A percentile compares a stretch with the other conserved stretches of the same genome.
phyloP scores from a whole-genome alignment of 176 grass and related monocot genomes.

The Hyparrhenia diplandra region DNA sequence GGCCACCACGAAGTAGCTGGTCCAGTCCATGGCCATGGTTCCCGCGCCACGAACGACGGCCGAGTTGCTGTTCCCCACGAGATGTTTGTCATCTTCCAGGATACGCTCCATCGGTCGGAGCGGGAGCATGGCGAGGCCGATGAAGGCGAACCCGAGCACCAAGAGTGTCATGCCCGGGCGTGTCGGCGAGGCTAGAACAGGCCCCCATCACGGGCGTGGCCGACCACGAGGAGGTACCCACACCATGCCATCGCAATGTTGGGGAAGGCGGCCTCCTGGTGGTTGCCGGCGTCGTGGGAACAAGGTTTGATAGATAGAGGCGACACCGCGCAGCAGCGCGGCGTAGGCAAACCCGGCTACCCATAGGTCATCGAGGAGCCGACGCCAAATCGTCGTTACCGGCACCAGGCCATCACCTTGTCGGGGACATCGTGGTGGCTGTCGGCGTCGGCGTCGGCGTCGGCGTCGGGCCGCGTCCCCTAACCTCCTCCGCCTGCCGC shows the following conservation, averaged over 20 bases:
- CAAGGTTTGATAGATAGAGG: too few relatives aligned
- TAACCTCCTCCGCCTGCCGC: neutral
- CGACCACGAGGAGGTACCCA: neutral
- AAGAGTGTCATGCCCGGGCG: neutral
- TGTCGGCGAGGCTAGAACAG: neutral
- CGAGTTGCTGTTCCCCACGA: too few relatives aligned
- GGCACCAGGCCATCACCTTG: neutral
- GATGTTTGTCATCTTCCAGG: neutral
- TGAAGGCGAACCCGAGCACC: neutral
- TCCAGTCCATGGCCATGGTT: neutral
- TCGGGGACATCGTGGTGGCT: neutral
- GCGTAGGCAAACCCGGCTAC: neutral
- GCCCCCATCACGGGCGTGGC: neutral
- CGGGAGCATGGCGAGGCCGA: neutral
- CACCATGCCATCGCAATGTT: neutral
- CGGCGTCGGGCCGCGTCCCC: too few relatives aligned
- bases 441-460: neutral
- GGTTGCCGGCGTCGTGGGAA: neutral
- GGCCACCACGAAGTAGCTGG: neutral
- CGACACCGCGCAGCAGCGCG: neutral
- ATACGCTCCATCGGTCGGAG: neutral
- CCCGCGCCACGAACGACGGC: neutral
- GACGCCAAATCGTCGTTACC: too few relatives aligned
- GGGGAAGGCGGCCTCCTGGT: neutral
- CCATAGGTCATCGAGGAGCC: neutral